These are phyloP conservation scores for Digitaria exilis DNA, from an alignment of 202 grass and related monocot species.

Conservation along the genomic window DNA sequence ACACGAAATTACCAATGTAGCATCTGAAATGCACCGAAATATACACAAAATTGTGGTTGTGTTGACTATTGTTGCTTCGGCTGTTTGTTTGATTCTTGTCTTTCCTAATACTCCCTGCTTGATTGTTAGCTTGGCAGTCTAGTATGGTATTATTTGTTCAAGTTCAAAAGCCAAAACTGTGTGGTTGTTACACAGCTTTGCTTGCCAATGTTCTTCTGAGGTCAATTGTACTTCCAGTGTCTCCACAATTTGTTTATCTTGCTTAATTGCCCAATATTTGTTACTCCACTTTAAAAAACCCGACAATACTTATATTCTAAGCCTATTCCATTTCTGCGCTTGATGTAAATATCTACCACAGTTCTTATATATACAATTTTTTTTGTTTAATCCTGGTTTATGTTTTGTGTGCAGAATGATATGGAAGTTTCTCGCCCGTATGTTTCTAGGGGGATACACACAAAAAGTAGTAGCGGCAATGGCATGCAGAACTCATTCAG, in stretches of 20 bases:
- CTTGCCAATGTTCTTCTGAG: not conserved
- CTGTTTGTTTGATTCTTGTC: not conserved
- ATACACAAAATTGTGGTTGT: not conserved
- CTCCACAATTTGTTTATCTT: not conserved
- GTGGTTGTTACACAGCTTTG: not conserved
- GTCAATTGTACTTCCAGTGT: not conserved
- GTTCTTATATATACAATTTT: constrained; percentile 7
- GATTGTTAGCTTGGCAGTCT: constrained; percentile 1
- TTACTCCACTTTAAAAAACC: not conserved
- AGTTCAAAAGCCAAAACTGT: not conserved
- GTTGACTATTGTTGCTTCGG: not conserved
- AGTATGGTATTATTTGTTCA: not conserved
- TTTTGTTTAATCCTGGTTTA: constrained; percentile 25
- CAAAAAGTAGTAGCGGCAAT: constrained; percentile 44
- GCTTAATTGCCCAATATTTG: not conserved
- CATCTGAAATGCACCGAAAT: not conserved
- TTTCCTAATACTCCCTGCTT: not conserved
- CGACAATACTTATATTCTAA: constrained; percentile 14
- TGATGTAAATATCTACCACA: not conserved
- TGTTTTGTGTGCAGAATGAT: constrained; percentile 56
- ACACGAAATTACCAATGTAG: not conserved
- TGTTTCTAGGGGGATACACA: constrained; percentile 36
- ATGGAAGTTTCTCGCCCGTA: constrained; percentile 53
- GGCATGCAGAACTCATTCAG: constrained; percentile 43
- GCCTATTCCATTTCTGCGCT: not conserved